Conservation (phyloP, 2,329 filamentous ascomycete genomes). For the Arachnomyces sp. region DNA sequence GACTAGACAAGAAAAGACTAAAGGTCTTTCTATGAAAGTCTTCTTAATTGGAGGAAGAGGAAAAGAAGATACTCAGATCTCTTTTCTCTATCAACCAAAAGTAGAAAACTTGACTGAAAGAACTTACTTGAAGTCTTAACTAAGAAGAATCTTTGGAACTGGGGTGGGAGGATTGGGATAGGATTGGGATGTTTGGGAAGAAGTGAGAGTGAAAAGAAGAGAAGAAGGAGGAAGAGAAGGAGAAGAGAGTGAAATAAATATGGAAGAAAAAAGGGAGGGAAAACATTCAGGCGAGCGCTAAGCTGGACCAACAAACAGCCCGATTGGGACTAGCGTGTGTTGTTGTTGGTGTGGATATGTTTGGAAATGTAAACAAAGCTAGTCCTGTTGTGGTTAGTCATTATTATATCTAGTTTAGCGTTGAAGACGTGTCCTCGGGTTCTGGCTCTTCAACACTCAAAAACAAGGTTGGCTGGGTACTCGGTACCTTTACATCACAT, state of each 20-base stretch:
- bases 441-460: too few species aligned
- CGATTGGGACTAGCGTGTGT: background rate
- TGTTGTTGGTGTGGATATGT: constrained; percentile 8
- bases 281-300: constrained; percentile 15
- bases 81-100: background rate
- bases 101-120: constrained; percentile 3
- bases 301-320: constrained; percentile 1
- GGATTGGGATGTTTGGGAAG: constrained; percentile 3
- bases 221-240: constrained; percentile 14
- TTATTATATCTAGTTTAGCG: too few species aligned
- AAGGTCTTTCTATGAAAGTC: constrained; percentile 29
- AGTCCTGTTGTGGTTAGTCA: constrained; percentile 6
- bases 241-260: constrained; percentile 15
- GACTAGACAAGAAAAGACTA: constrained; percentile 43
- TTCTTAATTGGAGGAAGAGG: constrained; percentile 2
- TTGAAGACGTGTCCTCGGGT: background rate
- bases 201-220: constrained; percentile 15
- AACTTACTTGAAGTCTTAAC: background rate
- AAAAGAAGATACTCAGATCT: constrained; percentile 7
- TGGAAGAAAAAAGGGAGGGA: constrained; percentile 17
- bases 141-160: background rate
- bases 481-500: too few species aligned
- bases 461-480: too few species aligned
- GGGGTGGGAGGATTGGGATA: constrained; percentile 2
- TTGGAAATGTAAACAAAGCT: constrained; percentile 9